Evolutionary conservation across 768 basidiomycete species (phyloP).

Genomic region (Stropharia rugosoannulata): DNA sequence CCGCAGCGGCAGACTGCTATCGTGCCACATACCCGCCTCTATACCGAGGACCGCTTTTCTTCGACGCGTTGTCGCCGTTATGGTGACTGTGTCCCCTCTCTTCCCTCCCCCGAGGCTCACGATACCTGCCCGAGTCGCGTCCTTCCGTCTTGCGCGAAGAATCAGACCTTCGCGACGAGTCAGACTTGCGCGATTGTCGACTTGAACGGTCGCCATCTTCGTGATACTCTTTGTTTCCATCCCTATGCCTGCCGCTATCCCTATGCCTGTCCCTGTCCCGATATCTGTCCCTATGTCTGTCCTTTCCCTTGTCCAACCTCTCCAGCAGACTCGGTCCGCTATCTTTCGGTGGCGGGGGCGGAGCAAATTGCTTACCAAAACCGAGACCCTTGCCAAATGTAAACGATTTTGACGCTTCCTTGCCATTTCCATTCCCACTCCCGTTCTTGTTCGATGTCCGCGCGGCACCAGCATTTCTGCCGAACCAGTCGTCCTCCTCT

Average conservation of each 20-base stretch:
- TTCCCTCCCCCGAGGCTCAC: too few relatives aligned
- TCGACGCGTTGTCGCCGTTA: too few relatives aligned
- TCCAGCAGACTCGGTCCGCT: constrained; percentile 31
- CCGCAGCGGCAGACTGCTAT: constrained; percentile 3
- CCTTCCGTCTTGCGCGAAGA: too few relatives aligned
- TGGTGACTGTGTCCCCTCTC: too few relatives aligned
- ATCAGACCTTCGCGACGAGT: too few relatives aligned
- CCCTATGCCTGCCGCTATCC: constrained; percentile 1
- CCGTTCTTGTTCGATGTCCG: background rate
- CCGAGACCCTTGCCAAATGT: constrained; percentile 35
- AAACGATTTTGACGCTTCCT: constrained; percentile 27
- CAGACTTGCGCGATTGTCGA: constrained; percentile 19
- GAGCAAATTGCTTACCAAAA: constrained; percentile 21
- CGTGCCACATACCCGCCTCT: constrained; percentile 40
- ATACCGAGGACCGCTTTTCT: constrained; percentile 41
- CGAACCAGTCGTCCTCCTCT: constrained; percentile 76
- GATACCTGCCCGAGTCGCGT: too few relatives aligned
- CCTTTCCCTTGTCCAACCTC: constrained; percentile 24
- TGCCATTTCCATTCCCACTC: background rate
- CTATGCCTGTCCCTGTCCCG: constrained; percentile 11
- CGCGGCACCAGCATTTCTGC: background rate
- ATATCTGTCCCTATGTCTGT: background rate
- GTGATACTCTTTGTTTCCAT: constrained; percentile 7
- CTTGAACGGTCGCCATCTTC: constrained; percentile 11
- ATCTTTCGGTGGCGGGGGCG: constrained; percentile 13